Conservation (phyloP, 352 stramenopile genomes). For the Phytopythium ostracodes region DNA sequence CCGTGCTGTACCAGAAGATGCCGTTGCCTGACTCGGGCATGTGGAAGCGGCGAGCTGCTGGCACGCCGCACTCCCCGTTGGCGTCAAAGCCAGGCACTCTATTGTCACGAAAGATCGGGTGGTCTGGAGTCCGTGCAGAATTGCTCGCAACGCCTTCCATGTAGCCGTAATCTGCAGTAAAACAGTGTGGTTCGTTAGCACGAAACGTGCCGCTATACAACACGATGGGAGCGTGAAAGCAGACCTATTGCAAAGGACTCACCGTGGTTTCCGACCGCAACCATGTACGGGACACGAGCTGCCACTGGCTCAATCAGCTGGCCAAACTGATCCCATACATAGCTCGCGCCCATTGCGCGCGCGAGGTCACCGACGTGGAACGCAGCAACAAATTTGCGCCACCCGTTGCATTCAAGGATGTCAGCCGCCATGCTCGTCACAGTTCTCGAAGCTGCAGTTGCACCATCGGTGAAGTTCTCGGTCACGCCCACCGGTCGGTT, state of each 20-base stretch:
- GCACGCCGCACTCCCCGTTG: constrained; percentile 85
- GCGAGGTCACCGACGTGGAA: constrained; percentile 82
- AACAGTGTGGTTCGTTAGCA: background rate
- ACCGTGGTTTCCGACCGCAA: constrained; percentile 56
- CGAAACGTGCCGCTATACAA: background rate
- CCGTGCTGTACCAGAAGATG: constrained; percentile 61
- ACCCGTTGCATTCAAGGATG: constrained; percentile 18
- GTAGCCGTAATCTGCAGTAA: constrained; percentile 36
- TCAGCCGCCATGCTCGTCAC: constrained; percentile 31
- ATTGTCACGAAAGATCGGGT: constrained; percentile 30
- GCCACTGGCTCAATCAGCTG: constrained; percentile 77
- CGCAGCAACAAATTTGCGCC: constrained; percentile 54
- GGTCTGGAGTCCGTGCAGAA: constrained; percentile 19
- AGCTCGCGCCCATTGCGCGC: constrained; percentile 66
- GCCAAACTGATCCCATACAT: constrained; percentile 84
- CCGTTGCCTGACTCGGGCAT: constrained; percentile 62
- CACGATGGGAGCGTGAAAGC: background rate
- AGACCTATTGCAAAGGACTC: background rate
- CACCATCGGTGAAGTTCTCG: constrained; percentile 24
- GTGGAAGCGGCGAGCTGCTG: constrained; percentile 62
- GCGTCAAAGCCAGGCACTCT: constrained; percentile 41
- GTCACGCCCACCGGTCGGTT: constrained; percentile 23
- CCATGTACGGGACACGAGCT: constrained; percentile 74
- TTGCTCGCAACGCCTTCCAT: constrained; percentile 28
- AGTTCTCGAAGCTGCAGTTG: constrained; percentile 30